Percentiles rank a stretch among this genome's conserved stretches.
These are phyloP conservation scores for Boletus reticulatus DNA, from an alignment of 768 basidiomycete genomes.

Conservation along the genomic window DNA sequence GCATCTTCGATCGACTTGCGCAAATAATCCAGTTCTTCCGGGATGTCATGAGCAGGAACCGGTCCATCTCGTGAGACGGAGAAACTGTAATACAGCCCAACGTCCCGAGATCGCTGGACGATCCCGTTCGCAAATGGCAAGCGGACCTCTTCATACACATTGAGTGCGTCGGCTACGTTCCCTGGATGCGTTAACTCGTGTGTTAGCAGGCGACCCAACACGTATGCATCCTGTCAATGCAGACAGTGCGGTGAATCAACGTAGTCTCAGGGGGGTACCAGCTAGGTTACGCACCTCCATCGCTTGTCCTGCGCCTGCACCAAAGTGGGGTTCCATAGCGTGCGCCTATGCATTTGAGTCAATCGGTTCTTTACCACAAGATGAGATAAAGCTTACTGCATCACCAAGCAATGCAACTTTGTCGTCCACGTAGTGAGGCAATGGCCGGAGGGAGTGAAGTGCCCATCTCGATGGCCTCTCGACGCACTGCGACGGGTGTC, in stretches of 20 bases:
- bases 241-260: background rate
- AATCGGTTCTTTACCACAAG: background rate
- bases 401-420: slow-evolving; percentile 48
- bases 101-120: slow-evolving; percentile 12
- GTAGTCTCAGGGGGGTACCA: background rate
- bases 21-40: slow-evolving; percentile 6
- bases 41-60: slow-evolving; percentile 1
- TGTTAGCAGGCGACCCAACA: slow-evolving; percentile 29
- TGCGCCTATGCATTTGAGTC: slow-evolving; percentile 35
- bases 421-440: slow-evolving; percentile 38
- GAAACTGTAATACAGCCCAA: slow-evolving; percentile 26
- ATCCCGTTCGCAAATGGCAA: slow-evolving; percentile 29
- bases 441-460: slow-evolving; percentile 37
- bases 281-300: slow-evolving; percentile 38
- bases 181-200: slow-evolving; percentile 18
- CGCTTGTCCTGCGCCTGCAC: slow-evolving; percentile 49
- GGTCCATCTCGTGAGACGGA: background rate
- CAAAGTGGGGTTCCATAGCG: slow-evolving; percentile 46
- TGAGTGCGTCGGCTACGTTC: slow-evolving; percentile 28
- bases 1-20: slow-evolving; percentile 12
- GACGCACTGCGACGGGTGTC: slow-evolving; percentile 28
- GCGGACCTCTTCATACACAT: slow-evolving; percentile 32
- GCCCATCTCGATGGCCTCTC: slow-evolving; percentile 41
- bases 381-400: slow-evolving; percentile 31
- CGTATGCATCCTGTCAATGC: slow-evolving; percentile 25